These are phyloP conservation scores for Aspergillus uvarum DNA, from an alignment of 2,329 filamentous ascomycete genomes.

Conservation along the genomic window DNA sequence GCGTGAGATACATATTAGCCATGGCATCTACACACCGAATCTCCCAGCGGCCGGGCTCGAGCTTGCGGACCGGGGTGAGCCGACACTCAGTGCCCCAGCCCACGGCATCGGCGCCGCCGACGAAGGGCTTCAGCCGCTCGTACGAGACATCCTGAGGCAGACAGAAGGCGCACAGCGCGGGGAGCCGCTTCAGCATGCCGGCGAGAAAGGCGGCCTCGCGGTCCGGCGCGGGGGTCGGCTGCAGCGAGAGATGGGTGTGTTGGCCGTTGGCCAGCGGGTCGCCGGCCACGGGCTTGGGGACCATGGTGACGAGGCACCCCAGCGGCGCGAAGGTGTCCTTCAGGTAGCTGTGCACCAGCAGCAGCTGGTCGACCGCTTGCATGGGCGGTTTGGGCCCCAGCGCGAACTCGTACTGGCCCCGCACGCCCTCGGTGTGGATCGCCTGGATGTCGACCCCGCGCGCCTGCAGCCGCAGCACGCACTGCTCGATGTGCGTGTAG, in stretches of 20 bases:
- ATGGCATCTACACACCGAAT: constrained; percentile 22
- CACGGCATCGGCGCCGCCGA: constrained; percentile 10
- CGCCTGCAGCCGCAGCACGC: not conserved
- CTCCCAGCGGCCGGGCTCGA: constrained; percentile 24
- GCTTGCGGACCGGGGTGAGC: constrained; percentile 18
- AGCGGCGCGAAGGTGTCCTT: constrained; percentile 17
- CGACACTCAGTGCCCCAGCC: constrained; percentile 22
- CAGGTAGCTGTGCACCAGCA: constrained; percentile 15
- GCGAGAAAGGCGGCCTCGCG: constrained; percentile 4
- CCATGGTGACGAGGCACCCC: constrained; percentile 20
- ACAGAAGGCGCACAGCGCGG: constrained; percentile 12
- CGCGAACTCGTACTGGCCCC: constrained; percentile 20
- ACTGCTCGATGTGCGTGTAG: constrained; percentile 9
- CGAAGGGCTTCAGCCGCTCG: constrained; percentile 3
- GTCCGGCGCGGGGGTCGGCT: constrained; percentile 4
- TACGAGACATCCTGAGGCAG: constrained; percentile 10
- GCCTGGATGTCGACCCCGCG: constrained; percentile 13
- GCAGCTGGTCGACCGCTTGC: constrained; percentile 20
- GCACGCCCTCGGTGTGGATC: constrained; percentile 16
- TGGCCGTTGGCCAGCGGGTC: constrained; percentile 10
- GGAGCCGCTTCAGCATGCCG: constrained; percentile 3
- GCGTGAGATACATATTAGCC: constrained; percentile 25
- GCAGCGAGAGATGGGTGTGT: constrained; percentile 22
- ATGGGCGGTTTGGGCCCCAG: constrained; percentile 18
- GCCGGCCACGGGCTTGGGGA: constrained; percentile 13